Conservation (phyloP, 192 early-diverging fungal species). For the Entomortierella lignicola region DNA sequence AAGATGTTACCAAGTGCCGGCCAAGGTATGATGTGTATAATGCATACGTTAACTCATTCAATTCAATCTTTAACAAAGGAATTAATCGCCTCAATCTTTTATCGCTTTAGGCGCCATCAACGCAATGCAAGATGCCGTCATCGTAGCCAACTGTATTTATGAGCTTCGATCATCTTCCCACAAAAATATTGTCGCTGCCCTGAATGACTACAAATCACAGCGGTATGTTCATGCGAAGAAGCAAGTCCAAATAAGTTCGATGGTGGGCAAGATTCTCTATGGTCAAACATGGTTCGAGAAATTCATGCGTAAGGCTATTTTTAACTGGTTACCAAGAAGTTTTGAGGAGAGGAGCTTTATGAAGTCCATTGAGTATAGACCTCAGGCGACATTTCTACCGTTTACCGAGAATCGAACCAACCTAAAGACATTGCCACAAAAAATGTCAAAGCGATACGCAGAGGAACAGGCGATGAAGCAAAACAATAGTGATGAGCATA, state of each 20-base stretch:
- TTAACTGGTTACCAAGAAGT: slow-evolving; percentile 22
- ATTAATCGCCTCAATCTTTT: background rate
- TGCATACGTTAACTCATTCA: no score
- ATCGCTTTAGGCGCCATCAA: slow-evolving; percentile 19
- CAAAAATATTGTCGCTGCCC: background rate
- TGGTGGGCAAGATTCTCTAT: slow-evolving; percentile 17
- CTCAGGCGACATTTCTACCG: slow-evolving; percentile 25
- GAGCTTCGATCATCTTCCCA: slow-evolving; percentile 11
- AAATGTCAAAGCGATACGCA: slow-evolving; percentile 24
- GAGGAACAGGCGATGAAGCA: slow-evolving; percentile 2
- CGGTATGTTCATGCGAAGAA: slow-evolving; percentile 25
- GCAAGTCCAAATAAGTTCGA: slow-evolving; percentile 10
- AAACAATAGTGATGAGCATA: background rate
- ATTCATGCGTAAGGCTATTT: slow-evolving; percentile 18
- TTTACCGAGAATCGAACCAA: background rate
- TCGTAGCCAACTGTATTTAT: slow-evolving; percentile 33
- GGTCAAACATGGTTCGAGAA: slow-evolving; percentile 29
- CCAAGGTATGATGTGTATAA: slow-evolving; percentile 19
- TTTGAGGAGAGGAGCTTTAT: slow-evolving; percentile 14
- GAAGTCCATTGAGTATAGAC: slow-evolving; percentile 20
- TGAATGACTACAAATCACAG: slow-evolving; percentile 28
- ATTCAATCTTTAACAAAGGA: no score
- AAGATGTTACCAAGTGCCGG: slow-evolving; percentile 34
- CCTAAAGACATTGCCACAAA: slow-evolving; percentile 18
- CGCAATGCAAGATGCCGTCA: slow-evolving; percentile 39